Evolutionary conservation across 2,329 filamentous ascomycete species (phyloP), one percentile per base, ranked within the genome.

Genomic region (Cladosporium phlei): DNA sequence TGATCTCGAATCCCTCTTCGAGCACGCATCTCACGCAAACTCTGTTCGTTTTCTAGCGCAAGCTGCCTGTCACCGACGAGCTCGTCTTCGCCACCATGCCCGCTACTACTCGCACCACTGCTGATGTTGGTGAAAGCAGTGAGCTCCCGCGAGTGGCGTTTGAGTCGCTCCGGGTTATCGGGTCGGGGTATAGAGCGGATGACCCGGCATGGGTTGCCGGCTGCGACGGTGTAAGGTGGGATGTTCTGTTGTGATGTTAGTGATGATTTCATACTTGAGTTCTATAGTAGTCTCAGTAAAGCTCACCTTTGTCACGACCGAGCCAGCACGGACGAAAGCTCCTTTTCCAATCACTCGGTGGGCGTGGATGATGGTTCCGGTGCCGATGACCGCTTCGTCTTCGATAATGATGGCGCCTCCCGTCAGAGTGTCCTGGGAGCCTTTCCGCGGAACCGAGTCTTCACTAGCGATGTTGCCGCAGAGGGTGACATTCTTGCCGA

Each of bases 401-500:
- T 88, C 87, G 52, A 97, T 91, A 25, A 75, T 76, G 46, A 97
- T 84, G 14, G 77, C 72, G 24, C 80, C 79, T 11, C 86, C 89
- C 48, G 82, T 68, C 59, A 86, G 83, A 5, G 79, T 78, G 25
- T 85, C 87, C 54, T 82, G 80, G 37, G 81, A 84, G 5, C 88
- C 90, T 57, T 85, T 80, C 17, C 88, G 77, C 53, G 79, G 76
- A 63, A 85, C 81, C 21, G 84, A 80, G 62, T 94, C 88, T 11
- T 83, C 81, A 32, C 82, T 81, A 38, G 85, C 75, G 32, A 81
- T 85, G 25, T 83, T 80, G 12, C 86, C 89, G 61, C 88, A 86
- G 55, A 97, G 86, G 53, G 82, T 91, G 48, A 96, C 91, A 56
- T 90, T 88, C 1, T 88, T 86, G 2, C 88, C 88, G 54, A 79